Percentiles rank a stretch among this genome's conserved stretches.
Evolutionary conservation across 768 basidiomycete species (phyloP).

Genomic region (Tricholoma saponaceum): DNA sequence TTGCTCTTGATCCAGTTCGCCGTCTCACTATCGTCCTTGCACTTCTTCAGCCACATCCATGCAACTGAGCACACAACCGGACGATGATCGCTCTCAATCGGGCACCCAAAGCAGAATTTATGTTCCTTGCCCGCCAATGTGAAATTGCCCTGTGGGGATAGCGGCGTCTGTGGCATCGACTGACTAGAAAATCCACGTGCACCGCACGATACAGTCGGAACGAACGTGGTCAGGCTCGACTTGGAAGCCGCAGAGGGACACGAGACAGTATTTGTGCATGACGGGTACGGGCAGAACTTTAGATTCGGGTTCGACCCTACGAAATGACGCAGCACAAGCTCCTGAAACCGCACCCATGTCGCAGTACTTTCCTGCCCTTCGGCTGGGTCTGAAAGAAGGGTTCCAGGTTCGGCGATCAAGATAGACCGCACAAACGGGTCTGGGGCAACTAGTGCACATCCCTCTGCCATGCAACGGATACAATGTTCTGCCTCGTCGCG

Average conservation of each 20-base stretch:
- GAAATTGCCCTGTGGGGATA: conserved; percentile 23
- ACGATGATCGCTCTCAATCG: conserved; percentile 83
- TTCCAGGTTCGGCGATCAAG: conserved; percentile 35
- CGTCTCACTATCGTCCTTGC: conserved; percentile 95
- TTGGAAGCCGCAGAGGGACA: conserved; percentile 80
- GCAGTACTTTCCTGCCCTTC: conserved; percentile 40
- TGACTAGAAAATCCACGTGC: conserved; percentile 45
- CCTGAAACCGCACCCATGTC: conserved; percentile 71
- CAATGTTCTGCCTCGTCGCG: conserved; percentile 73
- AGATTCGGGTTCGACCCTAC: conserved; percentile 79
- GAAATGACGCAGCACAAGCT: conserved; percentile 85
- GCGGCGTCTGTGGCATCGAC: conserved; percentile 24
- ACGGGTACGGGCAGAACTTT: conserved; percentile 94
- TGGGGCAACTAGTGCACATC: conserved; percentile 60
- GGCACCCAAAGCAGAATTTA: conserved; percentile 94
- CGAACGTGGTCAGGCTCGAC: conserved; percentile 66
- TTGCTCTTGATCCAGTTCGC: conserved; percentile 99
- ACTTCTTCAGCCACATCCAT: conserved; percentile 95
- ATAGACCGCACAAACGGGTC: conserved; percentile 58
- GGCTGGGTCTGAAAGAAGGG: conserved; percentile 18
- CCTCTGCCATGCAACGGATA: conserved; percentile 79
- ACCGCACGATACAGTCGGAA: conserved; percentile 87
- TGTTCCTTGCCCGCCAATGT: conserved; percentile 47
- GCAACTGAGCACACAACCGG: conserved; percentile 89
- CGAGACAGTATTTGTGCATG: conserved; percentile 91